Evolutionary conservation across 2,329 filamentous ascomycete genomes (phyloP).

Genomic region (Ramichloridium luteum): DNA sequence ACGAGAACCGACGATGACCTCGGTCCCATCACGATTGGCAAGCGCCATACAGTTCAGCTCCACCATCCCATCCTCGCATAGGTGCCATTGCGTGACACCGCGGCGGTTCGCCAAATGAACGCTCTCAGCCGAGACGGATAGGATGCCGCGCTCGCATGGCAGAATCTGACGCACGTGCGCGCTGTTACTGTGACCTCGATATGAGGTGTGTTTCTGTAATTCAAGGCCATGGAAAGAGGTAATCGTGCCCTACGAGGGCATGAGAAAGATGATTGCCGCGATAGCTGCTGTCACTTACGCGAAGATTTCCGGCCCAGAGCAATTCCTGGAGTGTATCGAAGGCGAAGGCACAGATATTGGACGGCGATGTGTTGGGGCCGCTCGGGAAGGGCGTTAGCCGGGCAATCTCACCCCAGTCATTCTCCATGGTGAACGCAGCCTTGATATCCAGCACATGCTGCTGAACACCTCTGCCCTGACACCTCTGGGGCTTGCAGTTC

Average conservation of each 20-base stretch:
- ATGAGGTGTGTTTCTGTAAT: conserved; percentile 80
- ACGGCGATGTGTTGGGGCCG: conserved; percentile 43
- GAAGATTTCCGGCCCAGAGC: conserved; percentile 85
- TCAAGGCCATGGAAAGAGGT: conserved; percentile 80
- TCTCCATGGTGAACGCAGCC: conserved; percentile 32
- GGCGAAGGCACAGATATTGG: conserved; percentile 64
- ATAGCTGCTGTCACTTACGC: conserved; percentile 43
- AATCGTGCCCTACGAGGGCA: conserved; percentile 58
- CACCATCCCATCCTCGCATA: conserved; percentile 65
- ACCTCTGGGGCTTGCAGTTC: too few relatives aligned
- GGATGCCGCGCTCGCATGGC: conserved; percentile 80
- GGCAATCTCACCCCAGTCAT: conserved; percentile 52
- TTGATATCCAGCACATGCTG: background rate
- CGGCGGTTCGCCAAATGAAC: conserved; percentile 80
- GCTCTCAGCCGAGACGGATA: conserved; percentile 70
- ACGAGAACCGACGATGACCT: conserved; percentile 76
- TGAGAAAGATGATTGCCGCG: background rate
- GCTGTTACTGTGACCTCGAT: conserved; percentile 65
- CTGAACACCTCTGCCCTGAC: background rate
- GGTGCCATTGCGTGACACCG: conserved; percentile 78
- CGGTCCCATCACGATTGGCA: conserved; percentile 68
- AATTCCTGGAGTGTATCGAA: conserved; percentile 87
- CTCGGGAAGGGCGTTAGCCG: conserved; percentile 64
- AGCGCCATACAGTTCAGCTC: conserved; percentile 93
- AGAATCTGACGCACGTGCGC: conserved; percentile 77